phyloP scores from a whole-genome alignment of 495 filamentous ascomycete genomes.

The Articulospora tetracladia region DNA sequence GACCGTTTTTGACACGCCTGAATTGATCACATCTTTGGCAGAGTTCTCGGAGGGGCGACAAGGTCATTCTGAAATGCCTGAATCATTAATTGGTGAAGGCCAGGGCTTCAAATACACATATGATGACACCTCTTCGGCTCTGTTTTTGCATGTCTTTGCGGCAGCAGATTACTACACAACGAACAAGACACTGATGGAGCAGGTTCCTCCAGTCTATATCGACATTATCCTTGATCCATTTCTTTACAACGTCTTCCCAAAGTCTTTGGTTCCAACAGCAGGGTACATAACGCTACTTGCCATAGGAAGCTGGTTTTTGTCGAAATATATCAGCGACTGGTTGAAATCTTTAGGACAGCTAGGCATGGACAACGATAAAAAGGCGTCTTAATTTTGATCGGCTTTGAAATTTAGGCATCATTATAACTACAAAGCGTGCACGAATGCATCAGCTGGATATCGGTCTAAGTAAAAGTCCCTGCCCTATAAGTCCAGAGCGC shows the following conservation, averaged over 20 bases:
- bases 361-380: slow-evolving; percentile 29
- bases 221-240: slow-evolving; percentile 93
- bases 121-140: slow-evolving; percentile 45
- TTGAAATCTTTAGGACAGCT: slow-evolving; percentile 26
- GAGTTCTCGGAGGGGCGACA: slow-evolving; percentile 52
- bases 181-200: slow-evolving; percentile 68
- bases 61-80: slow-evolving; percentile 8
- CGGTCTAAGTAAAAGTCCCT: slow-evolving; percentile 16
- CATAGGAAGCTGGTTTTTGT: slow-evolving; percentile 43
- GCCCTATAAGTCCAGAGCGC: background rate
- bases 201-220: slow-evolving; percentile 68
- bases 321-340: slow-evolving; percentile 33
- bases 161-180: slow-evolving; percentile 80
- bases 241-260: slow-evolving; percentile 65
- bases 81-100: slow-evolving; percentile 25
- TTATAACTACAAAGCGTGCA: slow-evolving; percentile 19
- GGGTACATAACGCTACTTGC: slow-evolving; percentile 55
- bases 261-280: slow-evolving; percentile 64
- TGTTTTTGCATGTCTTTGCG: slow-evolving; percentile 76
- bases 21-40: slow-evolving; percentile 60
- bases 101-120: slow-evolving; percentile 14
- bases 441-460: slow-evolving; percentile 17
- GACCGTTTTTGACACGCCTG: slow-evolving; percentile 53
- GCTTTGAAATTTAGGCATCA: background rate
- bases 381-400: slow-evolving; percentile 16